Evolutionary conservation across 176 grass and related monocot species (phyloP).

Genomic region (Carex pumila): DNA sequence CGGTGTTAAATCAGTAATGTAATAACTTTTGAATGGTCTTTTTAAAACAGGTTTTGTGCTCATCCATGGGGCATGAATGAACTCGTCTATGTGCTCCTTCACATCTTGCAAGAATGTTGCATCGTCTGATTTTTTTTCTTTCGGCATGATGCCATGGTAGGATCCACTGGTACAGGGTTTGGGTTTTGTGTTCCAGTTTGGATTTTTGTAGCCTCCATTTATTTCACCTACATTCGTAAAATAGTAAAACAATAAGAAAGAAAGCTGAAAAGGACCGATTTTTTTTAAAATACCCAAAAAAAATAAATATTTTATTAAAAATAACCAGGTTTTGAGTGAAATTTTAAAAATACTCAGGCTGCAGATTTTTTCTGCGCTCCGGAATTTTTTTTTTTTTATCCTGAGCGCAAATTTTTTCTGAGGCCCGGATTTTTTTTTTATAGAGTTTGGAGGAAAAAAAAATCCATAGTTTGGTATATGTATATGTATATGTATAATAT

Average conservation of each 20-base stretch:
- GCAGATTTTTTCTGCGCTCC: too few species aligned
- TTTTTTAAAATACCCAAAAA: too few species aligned
- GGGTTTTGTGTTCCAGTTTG: conserved; percentile 28
- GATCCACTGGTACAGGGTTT: conserved; percentile 24
- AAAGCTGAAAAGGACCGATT: background rate
- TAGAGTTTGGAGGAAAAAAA: too few species aligned
- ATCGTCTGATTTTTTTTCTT: conserved; percentile 79
- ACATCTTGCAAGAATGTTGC: conserved; percentile 63
- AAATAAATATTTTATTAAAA: too few species aligned
- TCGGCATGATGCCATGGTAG: conserved; percentile 59
- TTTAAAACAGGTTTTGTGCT: conserved; percentile 90
- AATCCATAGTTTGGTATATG: too few species aligned
- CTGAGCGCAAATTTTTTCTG: too few species aligned
- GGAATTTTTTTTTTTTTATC: too few species aligned
- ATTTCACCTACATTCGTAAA: background rate
- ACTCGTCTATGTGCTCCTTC: conserved; percentile 88
- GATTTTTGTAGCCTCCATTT: conserved; percentile 51
- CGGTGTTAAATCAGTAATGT: background rate
- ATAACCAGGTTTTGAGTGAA: too few species aligned
- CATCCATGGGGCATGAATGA: conserved; percentile 86
- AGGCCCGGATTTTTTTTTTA: too few species aligned
- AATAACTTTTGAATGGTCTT: conserved; percentile 88
- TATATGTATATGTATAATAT: too few species aligned
- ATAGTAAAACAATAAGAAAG: background rate
- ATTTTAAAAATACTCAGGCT: too few species aligned